Evolutionary conservation across 2,329 filamentous ascomycete genomes (phyloP).

Genomic region (Setomelanomma holmii): DNA sequence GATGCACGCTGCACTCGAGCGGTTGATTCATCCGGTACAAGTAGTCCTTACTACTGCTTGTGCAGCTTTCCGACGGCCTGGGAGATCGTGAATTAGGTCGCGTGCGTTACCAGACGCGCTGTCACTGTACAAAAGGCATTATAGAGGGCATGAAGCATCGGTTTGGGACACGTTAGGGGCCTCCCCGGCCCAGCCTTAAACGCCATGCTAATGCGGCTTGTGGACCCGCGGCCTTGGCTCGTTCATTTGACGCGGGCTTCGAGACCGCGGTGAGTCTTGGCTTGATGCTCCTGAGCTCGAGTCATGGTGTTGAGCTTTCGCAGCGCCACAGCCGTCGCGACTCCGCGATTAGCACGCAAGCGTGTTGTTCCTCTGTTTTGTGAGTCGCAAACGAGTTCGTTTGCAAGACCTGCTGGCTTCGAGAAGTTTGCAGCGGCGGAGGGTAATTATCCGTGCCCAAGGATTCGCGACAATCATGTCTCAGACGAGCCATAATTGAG

Average conservation of each 20-base stretch:
- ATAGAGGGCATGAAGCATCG: conserved; percentile 1
- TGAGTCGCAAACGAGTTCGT: no score
- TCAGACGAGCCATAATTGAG: conserved; percentile 9
- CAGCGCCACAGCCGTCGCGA: background rate
- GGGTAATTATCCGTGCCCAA: conserved; percentile 2
- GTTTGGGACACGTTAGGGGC: background rate
- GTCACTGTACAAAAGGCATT: background rate
- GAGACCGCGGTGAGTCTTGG: background rate
- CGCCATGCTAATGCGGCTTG: conserved; percentile 8
- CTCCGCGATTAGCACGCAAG: background rate
- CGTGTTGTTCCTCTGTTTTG: background rate
- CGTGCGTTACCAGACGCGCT: background rate
- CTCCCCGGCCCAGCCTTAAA: background rate
- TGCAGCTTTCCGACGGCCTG: no score
- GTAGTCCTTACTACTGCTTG: no score
- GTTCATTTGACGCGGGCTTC: background rate
- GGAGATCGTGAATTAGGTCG: background rate
- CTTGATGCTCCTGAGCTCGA: background rate
- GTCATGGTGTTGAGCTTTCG: conserved; percentile 6
- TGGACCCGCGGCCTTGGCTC: background rate
- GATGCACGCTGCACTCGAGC: background rate
- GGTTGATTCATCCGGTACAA: background rate
- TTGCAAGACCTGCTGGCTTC: no score
- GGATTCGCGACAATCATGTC: background rate
- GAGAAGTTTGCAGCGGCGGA: no score